Conservation (phyloP, 1,284 basidiomycete genomes). For the Takashimella tepidaria region DNA sequence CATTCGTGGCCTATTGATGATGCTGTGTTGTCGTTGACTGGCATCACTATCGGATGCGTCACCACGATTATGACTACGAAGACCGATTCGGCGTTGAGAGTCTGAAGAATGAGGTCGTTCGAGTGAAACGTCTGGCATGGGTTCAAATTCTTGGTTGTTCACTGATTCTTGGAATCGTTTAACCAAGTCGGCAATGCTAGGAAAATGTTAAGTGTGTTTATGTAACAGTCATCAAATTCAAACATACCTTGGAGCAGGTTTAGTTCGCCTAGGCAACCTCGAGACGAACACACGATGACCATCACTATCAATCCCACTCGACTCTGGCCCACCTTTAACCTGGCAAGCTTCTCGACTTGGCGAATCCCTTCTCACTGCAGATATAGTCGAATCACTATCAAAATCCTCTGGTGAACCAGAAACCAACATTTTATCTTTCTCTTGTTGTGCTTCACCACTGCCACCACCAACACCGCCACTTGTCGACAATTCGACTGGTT, state of each 20-base stretch:
- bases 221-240: background rate
- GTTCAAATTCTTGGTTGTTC: conserved; percentile 12
- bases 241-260: conserved; percentile 33
- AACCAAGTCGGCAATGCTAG: conserved; percentile 76
- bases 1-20: conserved; percentile 35
- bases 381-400: conserved; percentile 86
- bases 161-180: conserved; percentile 58
- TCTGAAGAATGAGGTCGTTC: conserved; percentile 28
- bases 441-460: too few relatives aligned
- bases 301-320: conserved; percentile 46
- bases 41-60: conserved; percentile 46
- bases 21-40: conserved; percentile 17
- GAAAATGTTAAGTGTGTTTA: conserved; percentile 16
- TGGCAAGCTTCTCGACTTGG: conserved; percentile 1
- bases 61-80: too few relatives aligned
- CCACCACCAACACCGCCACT: background rate
- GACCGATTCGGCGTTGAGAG: conserved; percentile 10
- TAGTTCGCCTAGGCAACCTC: conserved; percentile 61
- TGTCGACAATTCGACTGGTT: background rate
- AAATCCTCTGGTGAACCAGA: conserved; percentile 50
- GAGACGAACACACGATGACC: conserved; percentile 50
- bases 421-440: too few relatives aligned
- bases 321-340: conserved; percentile 12
- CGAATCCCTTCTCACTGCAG: conserved; percentile 52
- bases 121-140: conserved; percentile 8